Conservation (phyloP, 2,329 filamentous ascomycete species). For the Capronia americana region DNA sequence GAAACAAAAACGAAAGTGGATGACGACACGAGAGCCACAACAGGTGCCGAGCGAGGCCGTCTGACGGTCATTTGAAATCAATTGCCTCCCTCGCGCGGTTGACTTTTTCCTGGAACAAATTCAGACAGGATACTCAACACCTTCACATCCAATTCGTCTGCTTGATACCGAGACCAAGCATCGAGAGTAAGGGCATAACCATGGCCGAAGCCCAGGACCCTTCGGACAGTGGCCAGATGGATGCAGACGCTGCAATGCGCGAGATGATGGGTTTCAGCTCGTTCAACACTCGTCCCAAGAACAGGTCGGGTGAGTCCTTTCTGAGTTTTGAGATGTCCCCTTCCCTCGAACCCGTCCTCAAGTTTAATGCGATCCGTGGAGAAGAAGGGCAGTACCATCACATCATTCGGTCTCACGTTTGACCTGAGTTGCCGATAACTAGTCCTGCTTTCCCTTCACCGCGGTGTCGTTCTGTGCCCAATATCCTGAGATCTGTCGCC, state of each 20-base stretch:
- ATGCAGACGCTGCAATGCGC: conserved; percentile 34
- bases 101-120: not conserved
- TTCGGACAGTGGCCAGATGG: conserved; percentile 1
- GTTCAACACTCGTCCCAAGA: conserved; percentile 32
- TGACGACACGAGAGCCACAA: not conserved
- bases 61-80: conserved; percentile 1
- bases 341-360: conserved; percentile 6
- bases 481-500: not conserved
- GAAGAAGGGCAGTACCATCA: not conserved
- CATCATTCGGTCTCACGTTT: too few species aligned
- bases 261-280: conserved; percentile 38
- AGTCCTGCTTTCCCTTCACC: not conserved
- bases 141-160: not conserved
- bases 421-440: not conserved
- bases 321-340: not conserved
- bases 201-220: conserved; percentile 22
- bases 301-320: conserved; percentile 26
- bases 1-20: not conserved
- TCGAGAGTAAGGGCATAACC: not conserved
- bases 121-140: not conserved
- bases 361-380: not conserved
- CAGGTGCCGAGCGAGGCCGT: not conserved
- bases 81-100: not conserved
- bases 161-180: not conserved
- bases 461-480: not conserved